Evolutionary conservation across 257 asterid genomes (phyloP), one percentile per base, ranked within the genome.

Genomic region (Solanum sejunctum): DNA sequence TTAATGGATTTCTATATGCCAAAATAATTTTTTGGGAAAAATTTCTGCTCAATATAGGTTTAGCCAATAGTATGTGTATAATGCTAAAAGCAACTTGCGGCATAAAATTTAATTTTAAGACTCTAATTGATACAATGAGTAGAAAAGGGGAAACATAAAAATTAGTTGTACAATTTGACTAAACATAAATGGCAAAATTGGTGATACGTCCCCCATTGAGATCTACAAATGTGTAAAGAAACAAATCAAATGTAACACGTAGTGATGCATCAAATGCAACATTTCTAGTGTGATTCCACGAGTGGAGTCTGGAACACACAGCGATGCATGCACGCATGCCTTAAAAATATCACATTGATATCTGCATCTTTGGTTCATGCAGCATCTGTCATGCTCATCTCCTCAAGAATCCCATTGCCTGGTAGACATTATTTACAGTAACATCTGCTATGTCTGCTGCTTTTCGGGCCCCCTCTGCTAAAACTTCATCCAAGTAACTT

Each of bases 391-490:
- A 84, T 83, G 81, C 69, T 89, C 88, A 88, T 90, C 96, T 88
- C 71, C 85, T 90, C 88, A 93, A 89, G 85, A 97, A 95, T 80
- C 99, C 98, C 99, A 95, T 94, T 70, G 98, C 98, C 90, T 95
- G 96, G 87, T 90, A 94, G 52, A 92, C 93, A 73, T 92, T 92
- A 84, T 87, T 85, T 64, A 96, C 92, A 43, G 97, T 93, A 83
- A 82, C 88, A 79, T 94, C 97, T 3, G 97, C 98, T 79, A 95
- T 90, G 84, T 92, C 88, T 11, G 94, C 63, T 39, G 99, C 99
- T 89, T 88, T 96, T 81, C 81, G 60, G 83, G 99, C 97, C 70
- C 98, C 98, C 86, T 95, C 98, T 5, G 94, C 93, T 91, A 96
- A 88, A 72, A 95, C 83, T 21, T 47, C 36, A 85, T 96, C 96